Base-by-base conservation (phyloP, 345 rosid species). In the Erodium maritimum region DNA sequence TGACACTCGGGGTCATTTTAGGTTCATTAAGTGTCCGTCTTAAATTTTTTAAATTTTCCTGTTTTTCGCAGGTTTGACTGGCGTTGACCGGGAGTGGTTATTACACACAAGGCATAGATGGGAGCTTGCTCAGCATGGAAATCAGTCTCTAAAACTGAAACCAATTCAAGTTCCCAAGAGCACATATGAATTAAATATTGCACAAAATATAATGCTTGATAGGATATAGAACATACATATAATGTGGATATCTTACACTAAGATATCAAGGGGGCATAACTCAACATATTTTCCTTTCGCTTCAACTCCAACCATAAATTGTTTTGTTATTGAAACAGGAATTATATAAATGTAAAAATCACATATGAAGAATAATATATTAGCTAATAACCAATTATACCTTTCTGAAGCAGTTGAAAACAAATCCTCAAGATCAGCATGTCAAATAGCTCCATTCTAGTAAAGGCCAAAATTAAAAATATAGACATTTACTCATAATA, bases 321-420 rank as follows among this genome's bases (percentile, higher is more conserved):
- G 90, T 72, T 79, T 79, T 29, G 85, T 91, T 22, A 91, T 81
- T 4, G 95, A 88, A 67, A 87, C 88, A 11, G 95, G 95, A 61
- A 87, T 91, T 66, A 87, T 88, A 63, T 91, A 91, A 9, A 96
- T 87, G 78, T 71, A 83, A 33, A 68, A 29, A 60, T n/a, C n/a
- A n/a, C 46, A 54, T 9, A 53, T 54, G 55, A 24, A n/a, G 42
- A 17, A n/a, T n/a, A n/a, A n/a, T n/a, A n/a, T n/a, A n/a, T n/a
- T n/a, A n/a, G n/a, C n/a, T 19, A 10, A 20, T 33, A 58, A 25
- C 23, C 22, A 17, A 50, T 58, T 63, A 66, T 63, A 88, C 93
- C 83, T 85, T 68, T 81, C 90, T 19, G 96, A 90, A 61, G 93
- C 88, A 71, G 93, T 81, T 57, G 78, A 77, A 71, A 88, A 88